Evolutionary conservation across 2,329 filamentous ascomycete species (phyloP).

Genomic region (Clonostachys rhizophaga): DNA sequence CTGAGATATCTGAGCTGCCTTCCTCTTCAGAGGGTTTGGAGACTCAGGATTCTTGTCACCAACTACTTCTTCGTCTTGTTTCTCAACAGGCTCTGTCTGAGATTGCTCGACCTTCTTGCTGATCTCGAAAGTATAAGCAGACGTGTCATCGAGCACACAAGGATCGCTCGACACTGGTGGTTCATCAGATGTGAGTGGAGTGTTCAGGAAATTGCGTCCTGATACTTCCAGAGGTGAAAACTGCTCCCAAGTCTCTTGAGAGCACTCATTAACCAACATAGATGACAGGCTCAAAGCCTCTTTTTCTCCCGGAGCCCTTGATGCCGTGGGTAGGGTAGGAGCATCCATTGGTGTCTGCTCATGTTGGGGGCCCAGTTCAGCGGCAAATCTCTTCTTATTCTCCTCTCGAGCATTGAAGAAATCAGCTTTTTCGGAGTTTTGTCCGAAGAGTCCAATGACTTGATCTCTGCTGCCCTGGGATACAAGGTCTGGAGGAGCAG

Average conservation of each 20-base stretch:
- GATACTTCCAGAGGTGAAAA: conserved; percentile 15
- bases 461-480: too few species aligned
- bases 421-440: conserved; percentile 27
- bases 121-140: neutral
- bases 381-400: neutral
- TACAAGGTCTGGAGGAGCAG: too few species aligned
- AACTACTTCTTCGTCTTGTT: too few species aligned
- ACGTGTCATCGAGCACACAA: neutral
- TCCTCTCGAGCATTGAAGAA: conserved; percentile 27
- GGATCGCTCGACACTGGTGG: neutral
- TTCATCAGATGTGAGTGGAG: conserved; percentile 4
- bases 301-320: neutral
- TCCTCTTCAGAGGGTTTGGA: neutral
- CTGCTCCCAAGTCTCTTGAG: neutral
- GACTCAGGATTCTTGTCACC: neutral
- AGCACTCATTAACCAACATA: neutral
- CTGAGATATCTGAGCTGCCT: too few species aligned
- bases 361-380: too few species aligned
- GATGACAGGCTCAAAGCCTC: neutral
- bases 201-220: conserved; percentile 24
- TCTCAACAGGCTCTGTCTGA: too few species aligned
- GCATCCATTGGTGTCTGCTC: too few species aligned
- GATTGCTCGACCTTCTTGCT: neutral
- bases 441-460: neutral
- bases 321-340: neutral